phyloP scores from a whole-genome alignment of 2,329 filamentous ascomycete species.

The Tolypocladium tropicale region DNA sequence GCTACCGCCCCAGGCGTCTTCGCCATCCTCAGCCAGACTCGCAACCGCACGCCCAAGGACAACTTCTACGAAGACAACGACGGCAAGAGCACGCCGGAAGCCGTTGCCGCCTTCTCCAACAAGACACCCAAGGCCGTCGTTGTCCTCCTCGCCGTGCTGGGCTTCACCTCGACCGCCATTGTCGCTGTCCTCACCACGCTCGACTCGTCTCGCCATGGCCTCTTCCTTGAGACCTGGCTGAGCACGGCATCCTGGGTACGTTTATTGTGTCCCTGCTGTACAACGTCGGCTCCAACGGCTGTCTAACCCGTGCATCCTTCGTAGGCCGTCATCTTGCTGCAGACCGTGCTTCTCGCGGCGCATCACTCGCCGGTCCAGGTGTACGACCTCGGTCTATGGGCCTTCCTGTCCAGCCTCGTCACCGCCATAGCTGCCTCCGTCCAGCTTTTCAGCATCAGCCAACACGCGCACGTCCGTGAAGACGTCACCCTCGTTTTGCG shows the following conservation, averaged over 20 bases:
- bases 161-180: constrained; percentile 44
- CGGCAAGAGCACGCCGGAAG: constrained; percentile 56
- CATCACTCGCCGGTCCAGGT: constrained; percentile 39
- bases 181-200: constrained; percentile 43
- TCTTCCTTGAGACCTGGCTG: constrained; percentile 49
- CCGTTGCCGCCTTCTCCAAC: constrained; percentile 51
- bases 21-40: constrained; percentile 22
- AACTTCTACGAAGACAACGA: constrained; percentile 58
- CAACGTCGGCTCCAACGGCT: background rate
- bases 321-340: constrained; percentile 41
- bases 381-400: constrained; percentile 43
- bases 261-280: constrained; percentile 4
- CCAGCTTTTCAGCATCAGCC: constrained; percentile 30
- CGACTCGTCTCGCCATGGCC: constrained; percentile 19
- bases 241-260: constrained; percentile 53
- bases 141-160: constrained; percentile 40
- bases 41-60: constrained; percentile 25
- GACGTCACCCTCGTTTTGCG: constrained; percentile 34
- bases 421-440: constrained; percentile 32
- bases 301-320: background rate
- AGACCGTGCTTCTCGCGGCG: constrained; percentile 38
- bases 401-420: constrained; percentile 35
- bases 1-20: constrained; percentile 26
- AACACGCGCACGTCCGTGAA: constrained; percentile 19
- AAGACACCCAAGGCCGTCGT: constrained; percentile 45